These are phyloP conservation scores for Aspergillus baeticus DNA, from an alignment of 495 filamentous ascomycete genomes.

Conservation along the genomic window DNA sequence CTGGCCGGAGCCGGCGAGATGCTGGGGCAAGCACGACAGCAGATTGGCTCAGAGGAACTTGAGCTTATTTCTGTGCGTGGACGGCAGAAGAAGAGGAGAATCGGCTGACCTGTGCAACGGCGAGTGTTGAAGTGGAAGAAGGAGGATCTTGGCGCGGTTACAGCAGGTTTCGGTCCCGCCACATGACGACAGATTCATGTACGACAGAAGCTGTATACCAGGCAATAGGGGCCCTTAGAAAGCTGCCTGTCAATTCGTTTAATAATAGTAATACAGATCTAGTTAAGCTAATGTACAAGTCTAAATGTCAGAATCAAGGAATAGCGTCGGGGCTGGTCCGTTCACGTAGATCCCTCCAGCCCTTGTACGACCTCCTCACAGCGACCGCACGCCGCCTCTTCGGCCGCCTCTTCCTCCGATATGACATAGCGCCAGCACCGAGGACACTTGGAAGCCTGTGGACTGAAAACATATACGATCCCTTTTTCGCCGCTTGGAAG, in stretches of 20 bases:
- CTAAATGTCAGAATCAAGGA: conserved; percentile 1
- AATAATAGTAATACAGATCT: conserved; percentile 6
- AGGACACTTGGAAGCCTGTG: conserved; percentile 69
- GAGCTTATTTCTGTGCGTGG: not conserved
- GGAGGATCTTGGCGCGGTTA: conserved; percentile 1
- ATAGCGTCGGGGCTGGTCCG: not conserved
- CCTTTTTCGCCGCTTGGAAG: conserved; percentile 41
- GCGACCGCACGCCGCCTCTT: conserved; percentile 66
- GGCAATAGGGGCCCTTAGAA: too few relatives aligned
- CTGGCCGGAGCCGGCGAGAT: not conserved
- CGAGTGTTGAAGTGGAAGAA: not conserved
- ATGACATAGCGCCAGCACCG: conserved; percentile 84
- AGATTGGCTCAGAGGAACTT: conserved; percentile 3
- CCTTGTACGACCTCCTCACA: conserved; percentile 67
- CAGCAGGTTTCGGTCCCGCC: not conserved
- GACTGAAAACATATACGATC: conserved; percentile 62
- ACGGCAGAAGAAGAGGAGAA: not conserved
- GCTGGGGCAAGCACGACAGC: not conserved
- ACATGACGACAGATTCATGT: conserved; percentile 12
- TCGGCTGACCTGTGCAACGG: not conserved
- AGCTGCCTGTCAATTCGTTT: too few relatives aligned
- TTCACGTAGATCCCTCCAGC: conserved; percentile 23
- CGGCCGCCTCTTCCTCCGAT: conserved; percentile 38
- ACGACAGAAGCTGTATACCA: not conserved
- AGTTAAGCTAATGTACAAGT: conserved; percentile 8